Base-by-base conservation (phyloP, 257 asterid genomes). In the Paulownia fortunei region DNA sequence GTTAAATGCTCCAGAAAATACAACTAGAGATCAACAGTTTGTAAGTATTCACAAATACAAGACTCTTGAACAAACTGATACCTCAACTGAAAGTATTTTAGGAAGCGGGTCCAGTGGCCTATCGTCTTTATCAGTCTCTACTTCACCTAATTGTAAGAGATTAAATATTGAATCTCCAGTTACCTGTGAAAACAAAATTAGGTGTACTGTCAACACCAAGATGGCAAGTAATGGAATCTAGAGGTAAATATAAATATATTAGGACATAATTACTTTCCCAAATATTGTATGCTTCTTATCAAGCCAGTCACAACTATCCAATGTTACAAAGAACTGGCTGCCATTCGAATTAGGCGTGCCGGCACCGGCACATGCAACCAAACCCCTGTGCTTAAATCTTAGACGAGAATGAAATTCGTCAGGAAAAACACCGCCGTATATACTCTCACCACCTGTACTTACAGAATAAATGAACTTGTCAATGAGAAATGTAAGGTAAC, bases 371-470 rank as follows among this genome's bases (percentile, higher is more conserved):
- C 96, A 96, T 2, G 99, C 99, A 63, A 96, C 97, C 85, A 96
- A 81, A 69, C 99, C 99, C 86, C 99, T 88, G 74, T 96, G 99
- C 85, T 96, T 96, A 81, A 96, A 96, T 82, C 99, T 88, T 54
- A 96, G 81, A 26, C 99, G 98, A 36, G 99, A 93, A 90, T 96
- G 99, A 74, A 91, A 90, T 80, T 96, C 98, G 12, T 92, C 99
- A 0, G 94, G 83, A 80, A 96, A 96, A 12, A 76, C 91, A 85
- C 91, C 88, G n/a, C 97, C 99, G 73, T 96, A 96, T 65, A 96
- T 93, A 74, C 99, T 96, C 83, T 96, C 97, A 64, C 98, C 97
- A 18, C 98, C 99, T 92, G 90, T 52, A 84, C 66, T 71, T 46
- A 65, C 49, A 41, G 59, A 66, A 81, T 19, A 72, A 39, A 34